These are phyloP conservation scores for Nasturtium officinale DNA, from an alignment of 345 rosid species.

Conservation along the genomic window DNA sequence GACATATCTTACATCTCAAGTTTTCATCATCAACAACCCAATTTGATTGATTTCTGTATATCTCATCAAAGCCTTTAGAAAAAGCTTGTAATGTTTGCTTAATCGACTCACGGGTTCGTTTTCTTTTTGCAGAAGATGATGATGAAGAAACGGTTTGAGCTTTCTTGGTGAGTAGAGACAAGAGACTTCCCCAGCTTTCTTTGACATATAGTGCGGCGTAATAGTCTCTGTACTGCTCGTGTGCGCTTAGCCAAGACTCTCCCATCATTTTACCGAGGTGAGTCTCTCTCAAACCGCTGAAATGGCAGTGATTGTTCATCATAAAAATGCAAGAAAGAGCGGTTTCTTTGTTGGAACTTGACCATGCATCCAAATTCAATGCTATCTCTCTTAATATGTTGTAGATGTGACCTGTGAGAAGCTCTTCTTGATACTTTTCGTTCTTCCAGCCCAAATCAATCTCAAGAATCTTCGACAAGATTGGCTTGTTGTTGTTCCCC, in stretches of 20 bases:
- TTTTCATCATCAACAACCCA: slow-evolving; percentile 65
- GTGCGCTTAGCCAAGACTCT: slow-evolving; percentile 69
- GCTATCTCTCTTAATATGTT: slow-evolving; percentile 59
- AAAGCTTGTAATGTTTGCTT: slow-evolving; percentile 54
- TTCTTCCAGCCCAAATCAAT: slow-evolving; percentile 72
- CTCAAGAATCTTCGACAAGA: slow-evolving; percentile 55
- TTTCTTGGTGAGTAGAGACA: slow-evolving; percentile 39
- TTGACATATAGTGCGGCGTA: slow-evolving; percentile 61
- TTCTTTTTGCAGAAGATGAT: slow-evolving; percentile 28
- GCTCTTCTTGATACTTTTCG: slow-evolving; percentile 52
- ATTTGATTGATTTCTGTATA: slow-evolving; percentile 55
- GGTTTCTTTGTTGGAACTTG: slow-evolving; percentile 52
- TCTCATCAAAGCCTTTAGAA: slow-evolving; percentile 59
- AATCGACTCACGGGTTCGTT: slow-evolving; percentile 34
- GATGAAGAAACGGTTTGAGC: slow-evolving; percentile 25
- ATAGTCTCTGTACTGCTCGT: slow-evolving; percentile 68
- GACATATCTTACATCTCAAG: slow-evolving; percentile 59
- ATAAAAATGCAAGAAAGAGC: slow-evolving; percentile 70
- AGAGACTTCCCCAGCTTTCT: slow-evolving; percentile 68
- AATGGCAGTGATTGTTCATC: slow-evolving; percentile 83
- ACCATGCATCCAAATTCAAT: slow-evolving; percentile 72
- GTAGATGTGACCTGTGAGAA: slow-evolving; percentile 55
- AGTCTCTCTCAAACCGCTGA: slow-evolving; percentile 59
- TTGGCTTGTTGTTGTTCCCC: slow-evolving; percentile 52
- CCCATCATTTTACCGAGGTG: slow-evolving; percentile 78